A percentile compares a stretch with the other conserved stretches of the same genome.
These are phyloP conservation scores for Podospora pseudoanserina DNA, from an alignment of 495 filamentous ascomycete species.

Conservation along the genomic window DNA sequence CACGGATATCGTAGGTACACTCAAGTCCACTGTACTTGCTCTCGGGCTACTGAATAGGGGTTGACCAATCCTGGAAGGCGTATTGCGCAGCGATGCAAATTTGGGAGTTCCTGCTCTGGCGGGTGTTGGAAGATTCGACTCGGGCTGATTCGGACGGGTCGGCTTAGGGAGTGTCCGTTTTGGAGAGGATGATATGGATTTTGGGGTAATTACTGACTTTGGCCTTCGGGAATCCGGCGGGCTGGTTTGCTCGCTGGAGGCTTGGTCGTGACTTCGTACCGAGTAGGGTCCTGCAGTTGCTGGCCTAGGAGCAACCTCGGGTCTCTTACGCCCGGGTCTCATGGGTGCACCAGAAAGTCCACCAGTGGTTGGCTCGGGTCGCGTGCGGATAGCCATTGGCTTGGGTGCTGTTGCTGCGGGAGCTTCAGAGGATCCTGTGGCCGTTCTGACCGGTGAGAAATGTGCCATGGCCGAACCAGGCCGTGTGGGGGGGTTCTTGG, in stretches of 20 bases:
- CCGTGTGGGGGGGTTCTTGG: constrained; percentile 60
- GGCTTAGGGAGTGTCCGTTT: constrained; percentile 42
- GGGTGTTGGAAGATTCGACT: constrained; percentile 40
- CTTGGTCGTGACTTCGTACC: constrained; percentile 46
- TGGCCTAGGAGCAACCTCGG: constrained; percentile 49
- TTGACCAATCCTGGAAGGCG: constrained; percentile 35
- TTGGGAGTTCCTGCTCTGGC: constrained; percentile 29
- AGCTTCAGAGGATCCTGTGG: constrained; percentile 41
- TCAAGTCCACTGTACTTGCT: background rate
- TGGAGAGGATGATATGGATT: constrained; percentile 39
- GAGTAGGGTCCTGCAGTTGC: constrained; percentile 58
- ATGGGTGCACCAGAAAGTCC: constrained; percentile 56
- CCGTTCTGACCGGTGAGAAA: constrained; percentile 55
- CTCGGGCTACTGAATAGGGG: constrained; percentile 8
- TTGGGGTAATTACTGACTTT: constrained; percentile 38
- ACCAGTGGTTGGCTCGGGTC: constrained; percentile 41
- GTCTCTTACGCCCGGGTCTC: constrained; percentile 48
- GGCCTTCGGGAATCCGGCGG: constrained; percentile 34
- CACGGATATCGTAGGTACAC: constrained; percentile 14
- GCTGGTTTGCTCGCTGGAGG: constrained; percentile 40
- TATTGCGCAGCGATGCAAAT: constrained; percentile 34
- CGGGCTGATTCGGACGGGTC: constrained; percentile 40
- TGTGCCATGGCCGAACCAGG: constrained; percentile 72
- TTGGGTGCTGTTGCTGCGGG: constrained; percentile 42
- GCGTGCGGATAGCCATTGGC: constrained; percentile 37